Base-by-base conservation (phyloP, 148 eudicot genomes). In the Cornus suecica region DNA sequence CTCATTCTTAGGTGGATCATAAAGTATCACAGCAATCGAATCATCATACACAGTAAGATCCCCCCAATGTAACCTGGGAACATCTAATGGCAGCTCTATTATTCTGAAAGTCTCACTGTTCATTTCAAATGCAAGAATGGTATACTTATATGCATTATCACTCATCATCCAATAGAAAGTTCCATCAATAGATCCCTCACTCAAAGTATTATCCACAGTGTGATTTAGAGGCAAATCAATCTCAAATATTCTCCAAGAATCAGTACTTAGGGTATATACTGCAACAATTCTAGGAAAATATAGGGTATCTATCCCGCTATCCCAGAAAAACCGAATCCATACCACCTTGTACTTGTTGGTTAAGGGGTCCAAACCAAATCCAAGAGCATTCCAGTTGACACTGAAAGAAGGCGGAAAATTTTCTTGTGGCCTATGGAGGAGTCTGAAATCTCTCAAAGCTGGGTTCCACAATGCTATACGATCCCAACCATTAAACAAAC, bases 291-390 rank as follows among this genome's bases (percentile, higher is more conserved):
- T 32, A 22, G 22, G 22, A n/a, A 6, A 23, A 10, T 16, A 0
- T 20, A 20, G 20, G 25, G 22, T 13, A 29, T 30, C 3, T 16
- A 18, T 65, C 45, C 31, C 10, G 3, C 32, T 0, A 9, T 66
- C 69, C 2, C 2, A 20, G 14, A 66, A 32, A 30, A 22, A 7
- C 45, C 69, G 10, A 30, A 66, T 66, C 69, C 42, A 66, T 31
- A 66, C 20, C 69, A 66, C 69, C 69, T 66, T 66, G 45, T 31
- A 66, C 13, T 32, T 25, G n/a, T 66, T 22, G 34, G 69, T 66
- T 32, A 18, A 20, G 4, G 45, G 42, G 34, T 66, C 69, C 45
- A 66, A 20, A 30, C 69, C 69, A 22, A 66, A 66, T n/a, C 45
- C 69, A 20, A 66, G 29, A 5, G 9, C 15, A 11, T 48, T 13